phyloP scores from a whole-genome alignment of 352 stramenopile genomes.

The Phytophthora pisi region DNA sequence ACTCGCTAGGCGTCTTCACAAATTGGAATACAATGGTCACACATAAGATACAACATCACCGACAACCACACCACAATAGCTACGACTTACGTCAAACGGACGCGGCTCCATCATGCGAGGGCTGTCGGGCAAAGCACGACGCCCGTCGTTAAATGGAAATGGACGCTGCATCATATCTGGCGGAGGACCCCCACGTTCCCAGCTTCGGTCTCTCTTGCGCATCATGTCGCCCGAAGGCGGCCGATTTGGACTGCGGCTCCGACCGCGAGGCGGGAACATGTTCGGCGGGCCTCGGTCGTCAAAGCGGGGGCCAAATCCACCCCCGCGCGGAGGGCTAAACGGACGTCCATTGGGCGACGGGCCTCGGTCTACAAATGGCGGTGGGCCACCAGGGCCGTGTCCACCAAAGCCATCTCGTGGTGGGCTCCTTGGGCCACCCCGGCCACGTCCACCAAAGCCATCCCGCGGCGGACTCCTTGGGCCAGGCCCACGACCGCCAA shows the following conservation, averaged over 20 bases:
- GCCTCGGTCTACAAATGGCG: constrained; percentile 28
- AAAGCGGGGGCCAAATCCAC: constrained; percentile 37
- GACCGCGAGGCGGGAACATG: constrained; percentile 44
- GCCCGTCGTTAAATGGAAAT: constrained; percentile 25
- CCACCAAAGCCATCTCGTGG: constrained; percentile 24
- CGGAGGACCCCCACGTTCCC: constrained; percentile 38
- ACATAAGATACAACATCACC: constrained; percentile 5
- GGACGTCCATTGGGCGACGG: constrained; percentile 22
- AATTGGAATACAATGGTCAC: constrained; percentile 2
- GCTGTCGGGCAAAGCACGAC: constrained; percentile 26
- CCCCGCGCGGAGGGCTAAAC: constrained; percentile 36
- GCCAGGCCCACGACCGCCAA: constrained; percentile 1
- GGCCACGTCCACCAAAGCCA: too few relatives aligned
- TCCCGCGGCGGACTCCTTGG: too few relatives aligned
- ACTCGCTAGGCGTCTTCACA: constrained; percentile 39
- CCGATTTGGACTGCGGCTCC: constrained; percentile 47
- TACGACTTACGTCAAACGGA: constrained; percentile 34
- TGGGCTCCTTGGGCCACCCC: constrained; percentile 5
- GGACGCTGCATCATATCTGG: constrained; percentile 25
- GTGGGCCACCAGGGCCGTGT: constrained; percentile 17
- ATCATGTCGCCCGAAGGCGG: constrained; percentile 36
- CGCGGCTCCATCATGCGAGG: constrained; percentile 40
- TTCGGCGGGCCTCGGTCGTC: constrained; percentile 38
- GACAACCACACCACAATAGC: background rate
- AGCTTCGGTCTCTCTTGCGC: constrained; percentile 50